Percentiles rank a stretch among this genome's conserved stretches.
These are phyloP conservation scores for Malus hybrid DNA, from an alignment of 331 rosid genomes.

Conservation along the genomic window DNA sequence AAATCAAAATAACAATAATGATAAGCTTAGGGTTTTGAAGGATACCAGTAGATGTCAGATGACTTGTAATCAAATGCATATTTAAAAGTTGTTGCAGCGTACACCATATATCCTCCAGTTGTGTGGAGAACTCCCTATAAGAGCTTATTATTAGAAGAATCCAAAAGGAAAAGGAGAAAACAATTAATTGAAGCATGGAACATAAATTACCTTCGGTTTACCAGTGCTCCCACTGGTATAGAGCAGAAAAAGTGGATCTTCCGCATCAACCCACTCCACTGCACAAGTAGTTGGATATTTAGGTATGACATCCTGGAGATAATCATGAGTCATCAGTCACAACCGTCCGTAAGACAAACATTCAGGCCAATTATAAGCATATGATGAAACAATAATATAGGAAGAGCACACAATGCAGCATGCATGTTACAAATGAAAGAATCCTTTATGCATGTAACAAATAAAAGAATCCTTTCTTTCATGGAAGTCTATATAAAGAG, in stretches of 20 bases:
- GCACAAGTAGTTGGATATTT: conserved; percentile 63
- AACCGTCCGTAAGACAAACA: not conserved
- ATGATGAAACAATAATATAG: not conserved
- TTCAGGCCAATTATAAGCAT: conserved; percentile 2
- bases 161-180: conserved; percentile 6
- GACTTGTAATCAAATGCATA: conserved; percentile 95
- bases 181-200: conserved; percentile 4
- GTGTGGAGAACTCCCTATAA: conserved; percentile 93
- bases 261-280: conserved; percentile 99
- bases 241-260: conserved; percentile 91
- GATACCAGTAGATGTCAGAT: conserved; percentile 84
- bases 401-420: conserved; percentile 11
- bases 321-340: conserved; percentile 16
- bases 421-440: conserved; percentile 3
- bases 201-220: conserved; percentile 73
- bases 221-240: conserved; percentile 99
- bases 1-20: conserved; percentile 3
- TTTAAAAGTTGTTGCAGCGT: conserved; percentile 92
- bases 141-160: conserved; percentile 18
- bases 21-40: conserved; percentile 16
- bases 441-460: conserved; percentile 1
- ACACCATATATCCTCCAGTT: conserved; percentile 98
- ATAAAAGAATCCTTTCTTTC: conserved; percentile 1
- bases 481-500: not conserved
- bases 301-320: conserved; percentile 69